Base-by-base conservation (phyloP, 1,284 basidiomycete genomes). In the Clitocybe nebularis region DNA sequence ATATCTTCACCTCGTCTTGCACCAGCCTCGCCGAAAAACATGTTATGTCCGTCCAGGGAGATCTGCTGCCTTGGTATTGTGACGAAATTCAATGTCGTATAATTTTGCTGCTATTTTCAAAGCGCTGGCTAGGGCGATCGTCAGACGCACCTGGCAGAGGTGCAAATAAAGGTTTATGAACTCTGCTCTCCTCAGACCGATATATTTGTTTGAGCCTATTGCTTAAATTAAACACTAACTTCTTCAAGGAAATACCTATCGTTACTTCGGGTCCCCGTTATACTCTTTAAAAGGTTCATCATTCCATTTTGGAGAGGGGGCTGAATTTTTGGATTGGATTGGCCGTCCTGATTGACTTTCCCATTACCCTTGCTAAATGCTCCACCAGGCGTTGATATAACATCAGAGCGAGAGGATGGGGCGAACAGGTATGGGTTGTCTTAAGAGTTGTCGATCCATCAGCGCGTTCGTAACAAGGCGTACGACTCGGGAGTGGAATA, bases 151-250 rank as follows among this genome's bases (percentile, higher is more conserved):
- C 7, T n/a, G n/a, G n/a, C 5, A 24, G 3, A 24, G 24, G n/a
- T 8, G 29, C 30, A 38, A 10, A 4, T 24, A 16, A 43, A 23
- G 35, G 25, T 43, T 43, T 51, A 79, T n/a, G n/a, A n/a, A n/a
- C 84, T 81, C 89, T 11, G 79, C 75, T 52, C 84, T 71, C 35
- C 79, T 71, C n/a, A 88, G 68, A 7, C 74, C 69, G 14, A 81
- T 52, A 4, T 70, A 66, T 10, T 70, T 71, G 9, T 66, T 66
- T 3, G 61, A 56, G 17, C 78, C 76, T 57, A 90, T 71, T 1
- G 87, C 86, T 58, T 90, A 87, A 43, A 89, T 81, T 2, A 90
- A 62, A 61, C 89, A 90, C 86, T 87, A 2, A 88, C 74, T 53
- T 89, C 87, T 46, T 90, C 87, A 35, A 87, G 58, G 54, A 90